Evolutionary conservation across 257 asterid species (phyloP), one percentile per base, ranked within the genome.

Genomic region (Penstemon davidsonii): DNA sequence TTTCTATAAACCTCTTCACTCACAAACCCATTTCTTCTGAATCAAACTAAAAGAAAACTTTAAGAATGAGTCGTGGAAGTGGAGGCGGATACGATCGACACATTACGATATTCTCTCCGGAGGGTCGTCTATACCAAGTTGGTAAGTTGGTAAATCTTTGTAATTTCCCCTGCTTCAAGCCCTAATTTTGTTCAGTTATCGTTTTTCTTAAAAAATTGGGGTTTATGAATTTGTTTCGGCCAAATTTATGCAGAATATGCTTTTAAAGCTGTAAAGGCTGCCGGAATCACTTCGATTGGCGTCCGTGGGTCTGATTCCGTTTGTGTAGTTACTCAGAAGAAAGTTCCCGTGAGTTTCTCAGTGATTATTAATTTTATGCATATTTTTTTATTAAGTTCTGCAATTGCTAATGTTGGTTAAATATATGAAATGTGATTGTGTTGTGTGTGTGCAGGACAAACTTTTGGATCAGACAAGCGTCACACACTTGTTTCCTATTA

Each of bases 81-180:
- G 98, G 98, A 76, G 98, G 97, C 61, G 98, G 98, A 38, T 93
- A 93, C 86, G 98, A 93, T 87, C 97, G 97, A 13, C 98, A 93
- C 84, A 93, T 93, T 64, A 93, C 97, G 84, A 93, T 93, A 84
- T 93, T 93, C 92, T 90, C 98, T n/a, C 98, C 98, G 0, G 98
- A 93, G 80, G 98, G 98, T 80, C 98, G 97, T 55, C 95, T 93
- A 45, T 90, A 79, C 73, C 97, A 93, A 93, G 98, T 93, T 56
- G 98, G 97, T 90, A 68, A 76, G 96, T 74, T 55, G 55, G 7
- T 1, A n/a, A 59, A 38, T 18, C 8, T 46, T 8, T 15, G 56
- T 37, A 12, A 3, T 37, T 50, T 55, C 12, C n/a, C 4, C 12
- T 13, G 11, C 38, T 8, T 53, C 11, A 8, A 0, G 37, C 51